Percentiles rank a stretch among this genome's conserved stretches.
These are phyloP conservation scores for Plasmodium vivax DNA, from an alignment of 169 alveolate species.

Conservation along the genomic window DNA sequence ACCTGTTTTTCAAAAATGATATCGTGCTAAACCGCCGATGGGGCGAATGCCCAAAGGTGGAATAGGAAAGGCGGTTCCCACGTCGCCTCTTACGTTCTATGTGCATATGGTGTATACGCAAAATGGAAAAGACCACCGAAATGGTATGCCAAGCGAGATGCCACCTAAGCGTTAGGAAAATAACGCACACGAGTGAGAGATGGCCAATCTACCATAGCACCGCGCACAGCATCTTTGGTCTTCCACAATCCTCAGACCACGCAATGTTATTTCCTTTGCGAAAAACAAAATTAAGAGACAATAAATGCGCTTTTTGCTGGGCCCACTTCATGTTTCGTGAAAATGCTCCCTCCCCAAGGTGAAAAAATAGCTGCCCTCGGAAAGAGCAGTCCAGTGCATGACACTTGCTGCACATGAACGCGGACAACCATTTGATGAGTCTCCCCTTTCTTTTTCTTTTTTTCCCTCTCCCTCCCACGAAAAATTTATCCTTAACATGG, in stretches of 20 bases:
- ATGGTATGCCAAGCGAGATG: not conserved
- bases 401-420: not conserved
- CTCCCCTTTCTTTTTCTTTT: not conserved
- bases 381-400: not conserved
- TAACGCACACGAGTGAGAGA: not conserved
- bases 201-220: not conserved
- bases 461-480: not conserved
- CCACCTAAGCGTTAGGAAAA: not conserved
- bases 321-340: not conserved
- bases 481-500: not conserved
- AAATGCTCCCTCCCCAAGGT: not conserved
- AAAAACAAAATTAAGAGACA: not conserved
- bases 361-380: not conserved
- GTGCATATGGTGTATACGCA: not conserved
- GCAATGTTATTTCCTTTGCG: not conserved
- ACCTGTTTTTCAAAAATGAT: too few relatives aligned
- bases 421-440: not conserved
- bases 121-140: not conserved
- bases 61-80: not conserved
- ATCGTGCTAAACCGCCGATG: not conserved
- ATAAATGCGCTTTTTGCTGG: not conserved
- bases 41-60: not conserved
- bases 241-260: not conserved
- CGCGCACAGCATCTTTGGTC: not conserved
- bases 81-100: not conserved